phyloP scores from a whole-genome alignment of 805 yeast species.

The Candida corydali region DNA sequence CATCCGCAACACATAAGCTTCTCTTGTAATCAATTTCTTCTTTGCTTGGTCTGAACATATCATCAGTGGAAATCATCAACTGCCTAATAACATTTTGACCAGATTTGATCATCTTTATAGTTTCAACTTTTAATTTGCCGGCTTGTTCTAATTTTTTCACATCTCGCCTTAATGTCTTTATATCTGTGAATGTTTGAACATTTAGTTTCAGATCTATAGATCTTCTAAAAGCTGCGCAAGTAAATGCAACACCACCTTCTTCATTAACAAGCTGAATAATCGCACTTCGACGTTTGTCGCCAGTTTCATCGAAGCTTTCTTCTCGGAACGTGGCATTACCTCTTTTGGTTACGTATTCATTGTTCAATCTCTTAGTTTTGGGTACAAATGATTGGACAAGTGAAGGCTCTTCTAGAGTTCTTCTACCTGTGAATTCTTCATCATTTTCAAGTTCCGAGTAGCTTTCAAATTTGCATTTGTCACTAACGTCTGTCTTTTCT shows the following conservation, averaged over 20 bases:
- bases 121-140: conserved; percentile 19
- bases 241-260: conserved; percentile 36
- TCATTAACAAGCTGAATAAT: conserved; percentile 24
- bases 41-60: conserved; percentile 22
- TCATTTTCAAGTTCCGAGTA: too few species aligned
- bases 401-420: background rate
- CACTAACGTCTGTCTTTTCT: background rate
- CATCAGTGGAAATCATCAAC: conserved; percentile 27
- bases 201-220: conserved; percentile 27
- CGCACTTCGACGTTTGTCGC: conserved; percentile 1
- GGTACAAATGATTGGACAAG: background rate
- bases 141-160: conserved; percentile 23
- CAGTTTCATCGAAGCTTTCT: conserved; percentile 5
- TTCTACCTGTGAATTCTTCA: background rate
- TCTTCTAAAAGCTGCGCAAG: conserved; percentile 30
- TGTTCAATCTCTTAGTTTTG: conserved; percentile 3
- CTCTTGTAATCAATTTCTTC: conserved; percentile 24
- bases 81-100: conserved; percentile 28
- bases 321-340: background rate
- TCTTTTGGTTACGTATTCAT: background rate
- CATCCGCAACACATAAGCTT: conserved; percentile 22
- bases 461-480: too few species aligned
- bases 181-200: conserved; percentile 28
- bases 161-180: conserved; percentile 37
- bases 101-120: conserved; percentile 19